Percentiles rank a stretch among this genome's conserved stretches.
These are phyloP conservation scores for Cerrena zonata DNA, from an alignment of 1,284 basidiomycete species.

Conservation along the genomic window DNA sequence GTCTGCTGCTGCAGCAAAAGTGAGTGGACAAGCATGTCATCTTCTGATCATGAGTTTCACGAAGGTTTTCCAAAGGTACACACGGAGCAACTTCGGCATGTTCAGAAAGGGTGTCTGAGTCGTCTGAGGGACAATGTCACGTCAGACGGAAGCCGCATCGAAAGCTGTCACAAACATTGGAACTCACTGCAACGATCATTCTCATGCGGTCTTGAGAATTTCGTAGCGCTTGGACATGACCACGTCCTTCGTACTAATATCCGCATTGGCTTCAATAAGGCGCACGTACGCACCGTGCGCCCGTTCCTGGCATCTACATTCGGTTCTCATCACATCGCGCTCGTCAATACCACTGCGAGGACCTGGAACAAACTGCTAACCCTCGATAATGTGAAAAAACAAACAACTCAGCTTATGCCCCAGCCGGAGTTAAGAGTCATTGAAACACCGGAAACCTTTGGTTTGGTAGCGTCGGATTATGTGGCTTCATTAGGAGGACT, in stretches of 20 bases:
- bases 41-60: background rate
- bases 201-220: slow-evolving; percentile 20
- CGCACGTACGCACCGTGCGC: background rate
- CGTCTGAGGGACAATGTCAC: slow-evolving; percentile 17
- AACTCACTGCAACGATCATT: slow-evolving; percentile 18
- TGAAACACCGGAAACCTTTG: slow-evolving; percentile 6
- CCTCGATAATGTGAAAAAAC: background rate
- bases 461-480: slow-evolving; percentile 1
- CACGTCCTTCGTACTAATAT: slow-evolving; percentile 9
- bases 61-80: slow-evolving; percentile 11
- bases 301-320: slow-evolving; percentile 3
- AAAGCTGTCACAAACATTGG: slow-evolving; percentile 23
- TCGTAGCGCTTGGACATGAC: slow-evolving; percentile 5
- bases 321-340: slow-evolving; percentile 9
- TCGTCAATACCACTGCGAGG: background rate
- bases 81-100: slow-evolving; percentile 21
- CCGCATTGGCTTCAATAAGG: background rate
- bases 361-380: slow-evolving; percentile 1
- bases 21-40: slow-evolving; percentile 1
- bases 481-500: slow-evolving; percentile 1
- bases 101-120: slow-evolving; percentile 21
- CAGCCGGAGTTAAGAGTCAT: background rate
- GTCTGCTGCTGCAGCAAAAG: slow-evolving; percentile 16
- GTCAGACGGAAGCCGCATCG: slow-evolving; percentile 23
- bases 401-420: background rate